A percentile compares a stretch with the other conserved stretches of the same genome.
Conservation (phyloP, 305 asterid species). For the Fraxinus platypoda region DNA sequence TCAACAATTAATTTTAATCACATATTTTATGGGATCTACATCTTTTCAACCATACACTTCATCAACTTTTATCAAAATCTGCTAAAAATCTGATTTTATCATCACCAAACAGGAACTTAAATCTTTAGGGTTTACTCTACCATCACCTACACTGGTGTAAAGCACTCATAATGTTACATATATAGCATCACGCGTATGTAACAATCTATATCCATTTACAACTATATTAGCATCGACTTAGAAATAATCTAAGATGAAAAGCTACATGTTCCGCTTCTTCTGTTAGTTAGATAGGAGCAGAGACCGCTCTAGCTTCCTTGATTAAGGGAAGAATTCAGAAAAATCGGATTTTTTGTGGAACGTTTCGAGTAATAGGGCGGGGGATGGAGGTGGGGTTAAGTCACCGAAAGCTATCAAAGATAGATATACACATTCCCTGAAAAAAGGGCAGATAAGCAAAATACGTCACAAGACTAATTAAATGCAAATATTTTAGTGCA, state of each 20-base stretch:
- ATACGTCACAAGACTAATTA: slow-evolving; percentile 28
- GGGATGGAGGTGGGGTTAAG: not conserved
- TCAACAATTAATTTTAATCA: too few relatives aligned
- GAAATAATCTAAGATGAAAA: not conserved
- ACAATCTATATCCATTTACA: not conserved
- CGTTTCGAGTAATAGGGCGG: not conserved
- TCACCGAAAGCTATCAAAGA: not conserved
- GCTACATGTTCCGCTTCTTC: too few relatives aligned
- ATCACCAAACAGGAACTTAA: too few relatives aligned
- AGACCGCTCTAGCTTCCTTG: not conserved
- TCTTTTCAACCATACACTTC: too few relatives aligned
- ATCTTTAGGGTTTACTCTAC: too few relatives aligned
- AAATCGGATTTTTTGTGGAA: not conserved
- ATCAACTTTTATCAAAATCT: too few relatives aligned
- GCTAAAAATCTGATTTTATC: too few relatives aligned
- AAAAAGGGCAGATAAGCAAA: not conserved
- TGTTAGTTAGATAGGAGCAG: too few relatives aligned
- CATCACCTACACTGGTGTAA: not conserved
- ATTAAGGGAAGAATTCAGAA: not conserved
- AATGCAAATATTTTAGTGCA: not conserved
- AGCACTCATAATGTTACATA: not conserved
- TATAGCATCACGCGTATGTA: not conserved
- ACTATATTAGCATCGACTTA: not conserved
- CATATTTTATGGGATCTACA: too few relatives aligned
- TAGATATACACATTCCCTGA: not conserved